Evolutionary conservation across 345 rosid species (phyloP).

Genomic region (Salix brachista): DNA sequence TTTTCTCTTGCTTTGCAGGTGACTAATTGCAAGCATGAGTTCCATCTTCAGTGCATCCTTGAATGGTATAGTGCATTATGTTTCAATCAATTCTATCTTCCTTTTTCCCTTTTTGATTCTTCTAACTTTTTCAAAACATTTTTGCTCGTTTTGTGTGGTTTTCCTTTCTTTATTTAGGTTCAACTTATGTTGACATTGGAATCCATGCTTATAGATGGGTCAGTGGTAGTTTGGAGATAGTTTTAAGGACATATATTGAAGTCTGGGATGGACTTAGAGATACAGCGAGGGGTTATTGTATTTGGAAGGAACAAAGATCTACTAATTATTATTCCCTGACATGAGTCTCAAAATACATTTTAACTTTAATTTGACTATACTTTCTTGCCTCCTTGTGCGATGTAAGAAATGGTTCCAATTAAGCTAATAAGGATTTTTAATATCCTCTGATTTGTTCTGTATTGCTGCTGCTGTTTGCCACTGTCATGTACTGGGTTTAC

Average conservation of each 20-base stretch:
- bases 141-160: neutral
- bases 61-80: constrained; percentile 20
- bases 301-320: neutral
- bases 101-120: neutral
- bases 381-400: neutral
- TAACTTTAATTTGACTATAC: neutral
- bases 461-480: neutral
- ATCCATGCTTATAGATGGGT: neutral
- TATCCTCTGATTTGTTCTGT: neutral
- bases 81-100: neutral
- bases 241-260: neutral
- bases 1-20: constrained; percentile 9
- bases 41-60: constrained; percentile 36
- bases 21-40: constrained; percentile 33
- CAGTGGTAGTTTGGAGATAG: neutral
- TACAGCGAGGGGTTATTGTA: neutral
- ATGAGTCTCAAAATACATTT: neutral
- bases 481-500: neutral
- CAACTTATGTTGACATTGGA: neutral
- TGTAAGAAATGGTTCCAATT: neutral
- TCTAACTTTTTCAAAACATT: neutral
- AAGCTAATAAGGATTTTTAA: neutral
- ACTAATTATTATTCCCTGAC: neutral
- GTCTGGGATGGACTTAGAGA: neutral
- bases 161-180: neutral